Evolutionary conservation across 176 grass and related monocot genomes (phyloP), one percentile per base, ranked within the genome.

Genomic region (Echinochloa phyllopogon): DNA sequence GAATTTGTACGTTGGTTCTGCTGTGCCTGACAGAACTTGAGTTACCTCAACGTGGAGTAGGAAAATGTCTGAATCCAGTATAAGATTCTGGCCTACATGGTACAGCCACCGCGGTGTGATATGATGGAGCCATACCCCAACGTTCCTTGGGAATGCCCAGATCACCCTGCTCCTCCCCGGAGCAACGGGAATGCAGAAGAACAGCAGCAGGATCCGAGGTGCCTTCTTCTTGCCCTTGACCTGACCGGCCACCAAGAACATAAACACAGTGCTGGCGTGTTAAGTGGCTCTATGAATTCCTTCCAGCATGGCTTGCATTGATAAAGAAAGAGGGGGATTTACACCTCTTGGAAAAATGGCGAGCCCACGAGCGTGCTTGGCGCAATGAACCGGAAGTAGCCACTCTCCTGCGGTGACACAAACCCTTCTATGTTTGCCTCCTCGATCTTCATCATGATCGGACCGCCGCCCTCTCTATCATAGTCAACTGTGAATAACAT

Each of bases 11-110:
- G 53, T 25, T 25, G n/a, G 49, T 38, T 44, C 5, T 21, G 49
- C 18, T 52, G 10, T 21, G 49, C 18, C 10, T 40, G 38, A 77
- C 23, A 45, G 43, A 29, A 72, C 42, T 37, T 65, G 11, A 20
- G 33, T 69, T 45, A 95, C 95, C 95, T 93, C 95, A 14, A 93
- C 7, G 36, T 98, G 95, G 18, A 98, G 92, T 59, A 98, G 95
- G 86, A 93, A 90, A 29, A 85, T 76, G 56, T 98, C 95, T 45
- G 95, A 98, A 88, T 98, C 95, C 52, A 98, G 65, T 81, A 98
- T 53, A 39, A 85, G 86, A 59, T 93, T 95, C 73, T 87, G 58
- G 41, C 49, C 83, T 6, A 95, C 79, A 85, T 98, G 95, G 84
- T 63, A 76, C 57, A 86, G 69, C 95, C 95, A 98, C 48, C 89